These are phyloP conservation scores for Ormosia semicastrata DNA, from an alignment of 306 rosid genomes.

Conservation along the genomic window DNA sequence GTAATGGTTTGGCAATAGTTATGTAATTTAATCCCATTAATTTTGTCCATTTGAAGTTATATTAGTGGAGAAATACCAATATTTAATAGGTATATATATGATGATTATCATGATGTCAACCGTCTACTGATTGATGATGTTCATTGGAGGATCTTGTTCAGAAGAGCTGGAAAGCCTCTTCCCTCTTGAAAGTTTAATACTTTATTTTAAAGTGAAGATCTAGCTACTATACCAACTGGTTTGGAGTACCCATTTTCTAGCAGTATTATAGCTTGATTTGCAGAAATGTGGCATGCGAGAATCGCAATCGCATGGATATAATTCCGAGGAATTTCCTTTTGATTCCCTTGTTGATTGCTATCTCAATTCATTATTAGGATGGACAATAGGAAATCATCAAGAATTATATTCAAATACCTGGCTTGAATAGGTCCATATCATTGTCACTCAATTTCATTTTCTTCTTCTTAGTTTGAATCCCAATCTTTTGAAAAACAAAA, in stretches of 20 bases:
- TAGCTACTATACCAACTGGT: background rate
- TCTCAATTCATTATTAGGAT: background rate
- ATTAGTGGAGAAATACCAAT: conserved; percentile 1
- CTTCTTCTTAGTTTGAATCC: background rate
- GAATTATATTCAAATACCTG: background rate
- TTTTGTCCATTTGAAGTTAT: conserved; percentile 26
- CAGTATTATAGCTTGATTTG: background rate
- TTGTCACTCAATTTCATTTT: conserved; percentile 8
- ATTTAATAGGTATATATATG: background rate
- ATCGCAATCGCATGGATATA: background rate
- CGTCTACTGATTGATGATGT: conserved; percentile 8
- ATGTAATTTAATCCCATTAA: conserved; percentile 7
- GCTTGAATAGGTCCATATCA: background rate
- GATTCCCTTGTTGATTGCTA: background rate
- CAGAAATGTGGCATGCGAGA: background rate
- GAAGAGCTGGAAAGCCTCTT: background rate
- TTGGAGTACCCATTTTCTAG: conserved; percentile 10
- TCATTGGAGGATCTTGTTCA: background rate
- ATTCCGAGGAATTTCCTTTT: background rate
- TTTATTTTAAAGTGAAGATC: background rate
- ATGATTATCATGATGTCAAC: background rate
- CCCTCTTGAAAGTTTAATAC: background rate
- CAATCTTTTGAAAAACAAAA: background rate
- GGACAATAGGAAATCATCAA: background rate
- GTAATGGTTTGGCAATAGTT: background rate